Percentiles rank a stretch among this genome's conserved stretches.
phyloP scores from a whole-genome alignment of 164 flowering plant genomes.

The Aristolochia californica region DNA sequence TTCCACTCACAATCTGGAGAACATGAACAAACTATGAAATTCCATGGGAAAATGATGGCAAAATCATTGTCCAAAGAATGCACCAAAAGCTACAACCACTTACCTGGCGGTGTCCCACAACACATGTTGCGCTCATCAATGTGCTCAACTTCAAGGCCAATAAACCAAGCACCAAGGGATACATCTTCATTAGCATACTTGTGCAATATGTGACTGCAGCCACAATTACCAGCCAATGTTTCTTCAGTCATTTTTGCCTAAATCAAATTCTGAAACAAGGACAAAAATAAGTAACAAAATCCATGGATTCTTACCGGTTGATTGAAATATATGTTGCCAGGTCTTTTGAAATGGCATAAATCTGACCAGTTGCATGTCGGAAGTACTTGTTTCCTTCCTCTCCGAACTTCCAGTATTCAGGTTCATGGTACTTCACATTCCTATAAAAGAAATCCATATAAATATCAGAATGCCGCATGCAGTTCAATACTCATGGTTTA shows the following conservation, averaged over 20 bases:
- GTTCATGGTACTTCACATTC: constrained; percentile 82
- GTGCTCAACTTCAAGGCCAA: constrained; percentile 84
- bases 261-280: background rate
- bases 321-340: constrained; percentile 75
- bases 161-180: constrained; percentile 87
- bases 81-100: background rate
- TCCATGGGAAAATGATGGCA: too few species aligned
- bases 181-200: constrained; percentile 93
- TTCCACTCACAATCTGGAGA: constrained; percentile 82
- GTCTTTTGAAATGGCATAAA: constrained; percentile 83
- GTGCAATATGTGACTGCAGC: constrained; percentile 65
- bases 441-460: constrained; percentile 18
- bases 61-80: background rate
- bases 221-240: background rate
- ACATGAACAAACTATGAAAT: background rate
- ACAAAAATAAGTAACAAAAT: background rate
- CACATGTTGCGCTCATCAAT: constrained; percentile 82
- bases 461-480: constrained; percentile 4
- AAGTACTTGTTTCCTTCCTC: constrained; percentile 87
- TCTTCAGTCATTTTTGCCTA: too few species aligned
- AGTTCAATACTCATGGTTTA: background rate
- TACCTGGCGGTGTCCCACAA: constrained; percentile 92
- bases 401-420: constrained; percentile 90
- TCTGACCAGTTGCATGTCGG: constrained; percentile 89
- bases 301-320: constrained; percentile 50